These are phyloP conservation scores for Spatholobus suberectus DNA, from an alignment of 306 rosid species.

Conservation along the genomic window DNA sequence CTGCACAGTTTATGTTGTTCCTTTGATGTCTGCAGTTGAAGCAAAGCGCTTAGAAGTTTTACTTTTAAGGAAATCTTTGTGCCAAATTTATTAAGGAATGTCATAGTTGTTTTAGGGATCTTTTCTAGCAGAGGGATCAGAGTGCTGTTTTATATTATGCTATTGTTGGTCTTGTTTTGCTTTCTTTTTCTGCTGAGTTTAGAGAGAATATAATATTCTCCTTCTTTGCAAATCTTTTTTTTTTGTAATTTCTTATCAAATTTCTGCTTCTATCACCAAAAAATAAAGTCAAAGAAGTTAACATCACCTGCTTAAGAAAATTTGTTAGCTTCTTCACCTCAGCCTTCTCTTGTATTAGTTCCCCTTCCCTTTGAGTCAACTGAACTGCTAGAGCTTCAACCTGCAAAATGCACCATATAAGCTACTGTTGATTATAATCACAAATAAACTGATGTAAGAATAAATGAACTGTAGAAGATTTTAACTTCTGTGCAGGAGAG, in stretches of 20 bases:
- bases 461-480: background rate
- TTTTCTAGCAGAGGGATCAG: background rate
- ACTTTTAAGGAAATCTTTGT: background rate
- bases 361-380: slow-evolving; percentile 77
- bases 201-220: background rate
- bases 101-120: background rate
- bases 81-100: background rate
- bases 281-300: slow-evolving; percentile 18
- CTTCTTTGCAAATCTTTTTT: background rate
- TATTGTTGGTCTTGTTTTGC: background rate
- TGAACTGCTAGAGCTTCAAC: slow-evolving; percentile 91
- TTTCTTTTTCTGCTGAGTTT: background rate
- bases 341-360: slow-evolving; percentile 82
- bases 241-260: slow-evolving; percentile 24
- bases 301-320: slow-evolving; percentile 94
- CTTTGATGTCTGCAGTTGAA: background rate
- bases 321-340: slow-evolving; percentile 94
- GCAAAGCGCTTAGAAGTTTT: background rate
- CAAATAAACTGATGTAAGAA: background rate
- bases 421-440: slow-evolving; percentile 15
- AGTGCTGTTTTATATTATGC: slow-evolving; percentile 6
- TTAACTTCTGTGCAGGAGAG: background rate
- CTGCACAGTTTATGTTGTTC: background rate
- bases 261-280: background rate
- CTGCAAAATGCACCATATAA: slow-evolving; percentile 39